A percentile compares a stretch with the other conserved stretches of the same genome.
Evolutionary conservation across 1,284 basidiomycete species (phyloP).

Genomic region (Melampsora larici-populina): DNA sequence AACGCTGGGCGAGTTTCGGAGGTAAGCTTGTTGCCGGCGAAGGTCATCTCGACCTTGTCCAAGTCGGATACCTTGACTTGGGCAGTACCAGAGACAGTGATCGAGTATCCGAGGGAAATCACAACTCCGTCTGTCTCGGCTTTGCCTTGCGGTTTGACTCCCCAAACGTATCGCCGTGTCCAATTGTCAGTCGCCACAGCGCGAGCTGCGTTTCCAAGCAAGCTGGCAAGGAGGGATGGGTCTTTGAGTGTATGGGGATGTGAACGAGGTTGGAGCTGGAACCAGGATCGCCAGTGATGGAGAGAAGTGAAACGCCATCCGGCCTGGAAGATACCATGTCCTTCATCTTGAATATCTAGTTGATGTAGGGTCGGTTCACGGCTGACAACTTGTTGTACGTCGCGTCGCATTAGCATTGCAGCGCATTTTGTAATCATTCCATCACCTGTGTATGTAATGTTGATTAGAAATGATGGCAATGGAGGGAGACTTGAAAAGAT

Average conservation of each 20-base stretch:
- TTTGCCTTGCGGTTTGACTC: constrained; percentile 44
- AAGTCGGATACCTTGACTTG: neutral
- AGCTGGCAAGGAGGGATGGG: constrained; percentile 44
- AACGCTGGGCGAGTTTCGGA: constrained; percentile 46
- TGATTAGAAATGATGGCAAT: neutral
- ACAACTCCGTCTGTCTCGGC: constrained; percentile 41
- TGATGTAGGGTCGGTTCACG: constrained; percentile 48
- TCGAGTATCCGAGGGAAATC: neutral
- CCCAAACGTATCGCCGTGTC: constrained; percentile 48
- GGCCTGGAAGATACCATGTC: constrained; percentile 49
- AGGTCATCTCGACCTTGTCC: constrained; percentile 47
- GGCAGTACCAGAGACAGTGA: neutral
- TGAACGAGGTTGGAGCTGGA: constrained; percentile 18
- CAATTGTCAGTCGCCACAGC: constrained; percentile 48
- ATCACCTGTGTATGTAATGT: constrained; percentile 45
- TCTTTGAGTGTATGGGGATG: constrained; percentile 32
- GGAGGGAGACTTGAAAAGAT: constrained; percentile 44
- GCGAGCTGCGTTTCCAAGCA: constrained; percentile 47
- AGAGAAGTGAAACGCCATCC: constrained; percentile 49
- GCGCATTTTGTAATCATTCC: constrained; percentile 48
- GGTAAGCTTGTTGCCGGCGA: constrained; percentile 47
- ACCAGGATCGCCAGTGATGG: constrained; percentile 48
- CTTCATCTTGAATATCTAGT: constrained; percentile 49
- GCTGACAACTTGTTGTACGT: constrained; percentile 45
- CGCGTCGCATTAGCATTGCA: constrained; percentile 45